Evolutionary conservation across 2,329 filamentous ascomycete species (phyloP), one percentile per base, ranked within the genome.

Genomic region (Neonectria hederae): DNA sequence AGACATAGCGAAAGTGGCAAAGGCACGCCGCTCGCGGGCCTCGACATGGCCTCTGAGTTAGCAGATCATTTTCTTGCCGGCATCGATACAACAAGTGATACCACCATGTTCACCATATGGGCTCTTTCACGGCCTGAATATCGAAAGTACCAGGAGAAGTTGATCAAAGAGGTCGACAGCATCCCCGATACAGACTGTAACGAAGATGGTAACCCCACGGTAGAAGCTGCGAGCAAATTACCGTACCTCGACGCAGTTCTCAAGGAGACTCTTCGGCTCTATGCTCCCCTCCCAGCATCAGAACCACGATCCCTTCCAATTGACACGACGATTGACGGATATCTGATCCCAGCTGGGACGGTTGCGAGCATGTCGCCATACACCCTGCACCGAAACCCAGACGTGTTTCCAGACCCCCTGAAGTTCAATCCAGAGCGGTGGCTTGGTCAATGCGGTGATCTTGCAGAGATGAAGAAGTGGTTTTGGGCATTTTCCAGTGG

Each of bases 1-100:
- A 69, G 75, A 19, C 66, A 77, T 35, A 76, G 78, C 40, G 21
- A 73, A 21, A 62, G 70, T 6, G 67, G 72, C 3, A 76, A 73
- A 32, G 59, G 67, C 2, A 59, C 59, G 9, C 67, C 71, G 3
- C 69, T 84, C 4, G 74, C 77, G 10, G 80, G 81, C 32, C 67
- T 84, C 7, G 82, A 85, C 21, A 82, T 84, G 42, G 85, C 85
- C 0, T 84, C 83, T 0, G 85, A 87, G 71, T 81, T 78, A 13
- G 84, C 84, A 1, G 85, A 87, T 58, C 85, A 87, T 62, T 77
- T 87, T 13, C 76, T 84, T 0, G 85, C 84, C 0, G 84, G 84
- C 0, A 84, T 86, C 10, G 83, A 86, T 61, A 87, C 84, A 0
- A 86, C 83, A 0, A 82, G 82, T 24, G 83, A 87, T 54, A 83